Evolutionary conservation across 176 grass and related monocot species (phyloP).

Genomic region (Saccharum officinarum): DNA sequence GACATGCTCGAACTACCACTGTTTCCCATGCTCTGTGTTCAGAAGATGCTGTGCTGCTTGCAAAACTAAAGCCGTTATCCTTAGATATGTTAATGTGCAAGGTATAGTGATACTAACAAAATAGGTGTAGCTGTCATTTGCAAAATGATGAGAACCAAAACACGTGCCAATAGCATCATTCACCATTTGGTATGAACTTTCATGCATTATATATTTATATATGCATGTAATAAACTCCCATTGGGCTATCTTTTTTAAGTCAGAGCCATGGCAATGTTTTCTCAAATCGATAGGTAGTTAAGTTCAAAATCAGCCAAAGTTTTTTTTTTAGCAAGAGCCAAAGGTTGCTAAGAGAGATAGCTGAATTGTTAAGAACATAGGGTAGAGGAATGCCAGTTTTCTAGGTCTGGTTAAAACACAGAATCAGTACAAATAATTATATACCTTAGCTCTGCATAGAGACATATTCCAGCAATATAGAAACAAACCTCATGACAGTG

Average conservation of each 20-base stretch:
- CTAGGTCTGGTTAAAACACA: too few relatives aligned
- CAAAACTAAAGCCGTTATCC: conserved; percentile 6
- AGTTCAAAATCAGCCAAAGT: background rate
- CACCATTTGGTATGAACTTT: background rate
- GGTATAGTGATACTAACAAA: background rate
- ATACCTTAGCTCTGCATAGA: conserved; percentile 47
- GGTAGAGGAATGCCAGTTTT: too few relatives aligned
- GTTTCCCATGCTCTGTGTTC: conserved; percentile 66
- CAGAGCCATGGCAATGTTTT: background rate
- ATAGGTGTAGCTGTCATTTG: background rate
- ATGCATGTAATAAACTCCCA: background rate
- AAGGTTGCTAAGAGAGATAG: conserved; percentile 76
- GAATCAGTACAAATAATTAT: too few relatives aligned
- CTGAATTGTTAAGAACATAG: too few relatives aligned
- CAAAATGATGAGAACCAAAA: too few relatives aligned
- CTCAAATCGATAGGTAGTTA: background rate
- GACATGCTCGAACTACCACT: conserved; percentile 67
- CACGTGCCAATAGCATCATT: background rate
- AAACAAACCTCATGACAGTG: too few relatives aligned
- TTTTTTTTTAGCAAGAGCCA: too few relatives aligned
- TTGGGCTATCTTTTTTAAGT: background rate
- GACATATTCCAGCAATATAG: too few relatives aligned
- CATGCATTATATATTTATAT: background rate
- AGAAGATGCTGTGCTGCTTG: conserved; percentile 68
- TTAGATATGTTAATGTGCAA: background rate